Percentiles rank a stretch among this genome's conserved stretches.
Conservation (phyloP, 768 basidiomycete species). For the Coprinopsis cinerea region DNA sequence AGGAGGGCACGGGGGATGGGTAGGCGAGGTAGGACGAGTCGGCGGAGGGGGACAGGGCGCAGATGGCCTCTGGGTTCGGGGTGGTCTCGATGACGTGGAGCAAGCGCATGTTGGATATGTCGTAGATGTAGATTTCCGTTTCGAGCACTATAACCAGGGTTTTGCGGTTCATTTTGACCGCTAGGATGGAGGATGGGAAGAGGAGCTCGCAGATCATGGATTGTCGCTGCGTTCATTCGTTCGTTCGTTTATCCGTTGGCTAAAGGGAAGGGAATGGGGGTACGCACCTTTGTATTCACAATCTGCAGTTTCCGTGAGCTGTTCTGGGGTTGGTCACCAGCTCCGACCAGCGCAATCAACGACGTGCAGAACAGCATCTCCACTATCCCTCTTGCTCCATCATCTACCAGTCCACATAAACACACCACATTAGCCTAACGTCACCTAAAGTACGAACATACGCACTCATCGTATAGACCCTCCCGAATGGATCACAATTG, state of each 20-base stretch:
- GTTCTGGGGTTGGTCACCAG: constrained; percentile 85
- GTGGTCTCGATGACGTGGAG: constrained; percentile 97
- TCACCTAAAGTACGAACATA: neutral
- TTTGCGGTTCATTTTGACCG: constrained; percentile 98
- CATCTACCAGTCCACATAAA: constrained; percentile 45
- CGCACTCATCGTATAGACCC: constrained; percentile 68
- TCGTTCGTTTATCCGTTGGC: neutral
- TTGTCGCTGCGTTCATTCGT: constrained; percentile 61
- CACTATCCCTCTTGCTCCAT: constrained; percentile 92
- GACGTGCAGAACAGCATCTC: constrained; percentile 99
- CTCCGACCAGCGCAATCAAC: constrained; percentile 93
- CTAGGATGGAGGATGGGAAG: constrained; percentile 92
- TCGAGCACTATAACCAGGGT: constrained; percentile 94
- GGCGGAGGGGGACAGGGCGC: constrained; percentile 88
- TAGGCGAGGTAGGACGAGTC: constrained; percentile 95
- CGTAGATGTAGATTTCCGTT: constrained; percentile 98
- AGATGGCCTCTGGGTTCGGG: constrained; percentile 93
- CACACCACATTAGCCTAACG: neutral
- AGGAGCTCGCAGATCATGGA: constrained; percentile 98
- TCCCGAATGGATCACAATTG: constrained; percentile 96
- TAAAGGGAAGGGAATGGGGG: neutral
- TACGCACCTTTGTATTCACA: constrained; percentile 90
- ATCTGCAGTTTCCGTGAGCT: constrained; percentile 95
- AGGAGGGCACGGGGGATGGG: constrained; percentile 88
- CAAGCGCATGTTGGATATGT: constrained; percentile 97